phyloP scores from a whole-genome alignment of 768 basidiomycete genomes.

The Russula sp. region DNA sequence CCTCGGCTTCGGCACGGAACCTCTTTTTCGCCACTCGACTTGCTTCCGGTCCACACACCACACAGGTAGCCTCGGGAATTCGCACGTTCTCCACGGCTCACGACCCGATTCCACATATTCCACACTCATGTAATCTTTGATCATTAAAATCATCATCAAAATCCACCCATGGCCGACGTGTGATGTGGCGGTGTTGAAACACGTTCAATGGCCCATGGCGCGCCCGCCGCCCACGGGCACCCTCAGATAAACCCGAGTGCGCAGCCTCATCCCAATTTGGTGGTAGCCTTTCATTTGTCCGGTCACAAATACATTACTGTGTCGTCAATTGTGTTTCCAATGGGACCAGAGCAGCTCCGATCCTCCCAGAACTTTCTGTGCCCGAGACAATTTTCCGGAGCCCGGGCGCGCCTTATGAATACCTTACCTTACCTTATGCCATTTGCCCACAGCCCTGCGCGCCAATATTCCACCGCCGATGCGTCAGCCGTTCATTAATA shows the following conservation, averaged over 20 bases:
- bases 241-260: conserved; percentile 3
- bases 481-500: background rate
- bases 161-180: background rate
- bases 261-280: conserved; percentile 1
- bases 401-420: background rate
- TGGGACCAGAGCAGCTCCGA: conserved; percentile 3
- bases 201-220: conserved; percentile 1
- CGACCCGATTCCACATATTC: background rate
- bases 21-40: background rate
- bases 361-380: background rate
- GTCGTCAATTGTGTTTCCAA: background rate
- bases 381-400: background rate
- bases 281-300: background rate
- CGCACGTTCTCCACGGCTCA: background rate
- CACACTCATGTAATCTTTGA: background rate
- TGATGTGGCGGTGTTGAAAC: conserved; percentile 10
- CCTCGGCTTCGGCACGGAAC: conserved; percentile 18
- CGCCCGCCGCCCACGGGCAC: background rate
- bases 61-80: background rate
- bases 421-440: background rate
- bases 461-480: conserved; percentile 5
- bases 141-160: background rate
- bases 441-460: conserved; percentile 20
- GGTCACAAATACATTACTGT: background rate
- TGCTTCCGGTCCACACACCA: background rate